Conservation (phyloP, 2,329 filamentous ascomycete genomes). For the Arthrinium phaeospermum region DNA sequence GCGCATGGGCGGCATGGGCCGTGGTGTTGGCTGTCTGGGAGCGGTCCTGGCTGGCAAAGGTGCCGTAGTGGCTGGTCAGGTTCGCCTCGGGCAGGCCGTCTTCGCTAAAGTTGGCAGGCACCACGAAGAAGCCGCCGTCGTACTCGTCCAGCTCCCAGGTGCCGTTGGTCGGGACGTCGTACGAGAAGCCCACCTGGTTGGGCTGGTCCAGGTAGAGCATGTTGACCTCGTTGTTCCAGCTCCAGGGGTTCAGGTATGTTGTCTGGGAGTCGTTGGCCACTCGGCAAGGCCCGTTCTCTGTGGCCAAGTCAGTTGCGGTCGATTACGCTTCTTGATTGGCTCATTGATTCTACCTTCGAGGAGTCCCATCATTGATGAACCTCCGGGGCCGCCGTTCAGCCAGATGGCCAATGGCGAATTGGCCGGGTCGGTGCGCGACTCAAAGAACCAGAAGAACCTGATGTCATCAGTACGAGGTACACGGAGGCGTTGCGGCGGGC, state of each 20-base stretch:
- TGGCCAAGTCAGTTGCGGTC: slow-evolving; percentile 39
- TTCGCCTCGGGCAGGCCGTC: slow-evolving; percentile 44
- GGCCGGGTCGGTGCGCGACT: slow-evolving; percentile 37
- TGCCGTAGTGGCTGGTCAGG: slow-evolving; percentile 52
- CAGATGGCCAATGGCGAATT: slow-evolving; percentile 55
- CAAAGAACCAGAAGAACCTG: slow-evolving; percentile 44
- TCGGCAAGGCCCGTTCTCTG: slow-evolving; percentile 56
- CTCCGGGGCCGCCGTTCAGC: slow-evolving; percentile 65
- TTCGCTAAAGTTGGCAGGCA: slow-evolving; percentile 41
- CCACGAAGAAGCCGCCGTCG: slow-evolving; percentile 19
- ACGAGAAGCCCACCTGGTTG: slow-evolving; percentile 67
- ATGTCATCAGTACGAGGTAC: not conserved
- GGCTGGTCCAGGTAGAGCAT: slow-evolving; percentile 60
- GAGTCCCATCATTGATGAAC: slow-evolving; percentile 56
- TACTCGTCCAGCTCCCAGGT: slow-evolving; percentile 51
- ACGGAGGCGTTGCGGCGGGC: not conserved
- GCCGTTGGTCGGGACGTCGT: slow-evolving; percentile 63
- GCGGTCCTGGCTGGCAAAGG: slow-evolving; percentile 57
- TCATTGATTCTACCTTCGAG: not conserved
- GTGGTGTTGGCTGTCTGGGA: slow-evolving; percentile 54
- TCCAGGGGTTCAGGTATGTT: slow-evolving; percentile 59
- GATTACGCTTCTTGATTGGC: not conserved
- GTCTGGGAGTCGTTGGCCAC: slow-evolving; percentile 52
- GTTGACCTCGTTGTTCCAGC: slow-evolving; percentile 64
- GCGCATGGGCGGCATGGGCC: slow-evolving; percentile 55